Base-by-base conservation (phyloP, 441 rosid genomes). In the Pelargonium australe region DNA sequence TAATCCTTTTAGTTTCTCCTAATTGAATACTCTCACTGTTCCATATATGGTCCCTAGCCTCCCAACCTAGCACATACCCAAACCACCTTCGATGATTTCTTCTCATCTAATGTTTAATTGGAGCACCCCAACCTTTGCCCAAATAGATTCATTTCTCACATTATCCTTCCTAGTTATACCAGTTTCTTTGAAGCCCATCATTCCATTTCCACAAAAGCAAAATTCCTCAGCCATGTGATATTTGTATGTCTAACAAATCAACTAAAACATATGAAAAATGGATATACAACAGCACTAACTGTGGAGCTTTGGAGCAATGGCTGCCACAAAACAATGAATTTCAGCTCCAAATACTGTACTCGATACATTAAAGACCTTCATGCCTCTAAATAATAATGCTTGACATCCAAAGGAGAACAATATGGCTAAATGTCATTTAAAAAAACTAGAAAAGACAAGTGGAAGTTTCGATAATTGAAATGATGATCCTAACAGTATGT, bases 401-500 rank as follows among this genome's bases (percentile, higher is more conserved):
- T 37, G 58, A 53, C 4, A 6, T 16, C 37, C 75, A 47, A 34
- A 34, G 49, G 64, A 69, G 41, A 25, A 65, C 65, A 16, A 49
- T 58, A 49, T 47, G 10, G 23, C 45, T 41, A 44, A 43, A 53
- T 41, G 63, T 49, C 12, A 20, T 37, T 19, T 12, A 25, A 53
- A 67, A 25, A n/a, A 44, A 10, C 64, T 51, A 40, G 73, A 65
- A 74, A 61, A 77, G 37, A 11, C 5, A 53, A 12, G 12, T 14
- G 28, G 5, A 65, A 57, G 28, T 60, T 16, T 17, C 43, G 73
- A 74, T 65, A 28, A 74, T 78, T 68, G 65, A 69, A 71, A 80
- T 66, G 75, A 76, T 68, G 71, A 76, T 76, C 78, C 79, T 77
- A 75, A 83, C 77, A 84, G 82, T 78, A 20, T 20, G 87, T 73